These are phyloP conservation scores for Termitomyces sp. DNA, from an alignment of 768 basidiomycete genomes.

Conservation along the genomic window DNA sequence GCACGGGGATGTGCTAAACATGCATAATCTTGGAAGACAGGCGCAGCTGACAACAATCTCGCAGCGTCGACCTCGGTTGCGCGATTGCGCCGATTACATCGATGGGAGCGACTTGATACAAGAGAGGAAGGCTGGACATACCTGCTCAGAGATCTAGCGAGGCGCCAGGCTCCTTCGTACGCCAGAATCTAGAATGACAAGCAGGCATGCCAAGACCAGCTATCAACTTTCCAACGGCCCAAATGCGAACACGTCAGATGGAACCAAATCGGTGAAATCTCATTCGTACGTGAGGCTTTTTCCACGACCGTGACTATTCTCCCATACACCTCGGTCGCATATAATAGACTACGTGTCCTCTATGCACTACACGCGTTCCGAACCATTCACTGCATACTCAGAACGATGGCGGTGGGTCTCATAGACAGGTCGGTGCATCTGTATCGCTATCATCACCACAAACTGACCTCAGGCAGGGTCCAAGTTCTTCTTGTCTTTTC, in stretches of 20 bases:
- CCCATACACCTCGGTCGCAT: neutral
- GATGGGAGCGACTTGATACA: neutral
- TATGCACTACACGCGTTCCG: neutral
- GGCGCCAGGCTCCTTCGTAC: neutral
- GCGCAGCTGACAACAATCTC: neutral
- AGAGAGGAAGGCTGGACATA: neutral
- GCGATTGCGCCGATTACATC: neutral
- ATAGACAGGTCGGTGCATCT: neutral
- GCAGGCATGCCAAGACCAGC: neutral
- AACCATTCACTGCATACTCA: neutral
- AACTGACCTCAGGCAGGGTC: constrained; percentile 2
- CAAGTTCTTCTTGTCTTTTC: constrained; percentile 1
- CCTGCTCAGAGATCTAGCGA: neutral
- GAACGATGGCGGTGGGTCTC: neutral
- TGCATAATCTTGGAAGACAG: neutral
- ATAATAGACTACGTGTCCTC: neutral
- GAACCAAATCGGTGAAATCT: neutral
- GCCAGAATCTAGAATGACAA: neutral
- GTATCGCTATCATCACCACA: neutral
- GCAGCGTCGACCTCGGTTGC: neutral
- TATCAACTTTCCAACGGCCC: neutral
- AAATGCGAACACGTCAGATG: neutral
- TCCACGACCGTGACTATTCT: constrained; percentile 3
- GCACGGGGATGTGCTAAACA: neutral
- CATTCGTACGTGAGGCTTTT: neutral